Base-by-base conservation (phyloP, 1,284 basidiomycete genomes). In the Fistulinella cinereoalba region DNA sequence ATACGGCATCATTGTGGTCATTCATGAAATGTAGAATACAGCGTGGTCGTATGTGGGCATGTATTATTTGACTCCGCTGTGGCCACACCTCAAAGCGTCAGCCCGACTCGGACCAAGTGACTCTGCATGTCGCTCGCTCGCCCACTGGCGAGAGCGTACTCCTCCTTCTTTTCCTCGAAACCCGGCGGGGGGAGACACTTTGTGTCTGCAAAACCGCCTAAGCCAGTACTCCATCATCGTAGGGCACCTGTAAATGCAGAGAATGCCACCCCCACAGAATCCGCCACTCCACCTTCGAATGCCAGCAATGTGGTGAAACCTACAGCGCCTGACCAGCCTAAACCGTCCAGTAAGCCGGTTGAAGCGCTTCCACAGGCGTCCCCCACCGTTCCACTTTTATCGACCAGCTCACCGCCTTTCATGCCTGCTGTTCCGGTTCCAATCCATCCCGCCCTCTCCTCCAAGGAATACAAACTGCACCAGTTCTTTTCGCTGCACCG, bases 401-500 rank as follows among this genome's bases (percentile, higher is more conserved):
- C n/a, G n/a, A n/a, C n/a, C n/a, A n/a, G n/a, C n/a, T n/a, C n/a
- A n/a, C n/a, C n/a, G n/a, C 24, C 49, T 19, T 18, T 49, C 29
- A n/a, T 9, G 10, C 41, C 25, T 22, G 22, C 58, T 9, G 40
- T 44, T 28, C 38, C 28, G 19, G 48, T 55, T 10, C 66, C 65
- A 19, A 41, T 58, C 18, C 83, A 87, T 59, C 81, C 83, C 6
- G 57, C 74, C 16, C 57, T 88, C 47, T 79, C 73, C 45, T 61
- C 80, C 15, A 79, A 81, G 53, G 85, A 87, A 53, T 81, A 85
- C 63, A 83, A 80, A 56, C 73, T 88, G 13, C 85, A 88, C 58
- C 83, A 85, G 47, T 90, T 90, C 67, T 90, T 90, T 68, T 80
- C 87, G 4, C 67, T 87, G 31, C 81, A 89, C 56, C 76, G 88